Evolutionary conservation across 495 filamentous ascomycete genomes (phyloP).

Genomic region (Polyplosphaeria fusca): DNA sequence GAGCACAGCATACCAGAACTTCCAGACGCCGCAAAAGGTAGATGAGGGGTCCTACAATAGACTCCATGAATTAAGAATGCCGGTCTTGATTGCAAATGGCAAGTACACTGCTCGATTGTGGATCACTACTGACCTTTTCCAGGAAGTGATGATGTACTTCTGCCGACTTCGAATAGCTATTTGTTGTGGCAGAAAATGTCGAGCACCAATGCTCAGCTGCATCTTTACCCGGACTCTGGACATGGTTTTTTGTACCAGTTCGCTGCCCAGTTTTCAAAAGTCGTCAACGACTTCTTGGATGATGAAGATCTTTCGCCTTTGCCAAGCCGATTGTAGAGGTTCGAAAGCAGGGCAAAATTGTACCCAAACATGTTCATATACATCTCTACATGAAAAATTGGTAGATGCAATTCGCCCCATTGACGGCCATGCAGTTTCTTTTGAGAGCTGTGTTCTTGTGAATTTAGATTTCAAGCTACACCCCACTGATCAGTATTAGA

Average conservation of each 20-base stretch:
- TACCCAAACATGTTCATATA: no score
- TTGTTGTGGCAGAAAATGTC: conserved; percentile 35
- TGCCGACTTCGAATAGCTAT: conserved; percentile 39
- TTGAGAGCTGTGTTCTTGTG: no score
- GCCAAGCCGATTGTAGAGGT: no score
- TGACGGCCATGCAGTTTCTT: no score
- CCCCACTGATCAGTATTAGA: no score
- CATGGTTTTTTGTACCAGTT: conserved; percentile 39
- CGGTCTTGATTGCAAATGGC: conserved; percentile 41
- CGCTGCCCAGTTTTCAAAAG: conserved; percentile 7
- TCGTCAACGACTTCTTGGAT: conserved; percentile 22
- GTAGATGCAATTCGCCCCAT: no score
- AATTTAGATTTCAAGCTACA: no score
- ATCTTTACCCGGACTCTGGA: conserved; percentile 38
- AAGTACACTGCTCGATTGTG: background rate
- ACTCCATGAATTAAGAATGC: conserved; percentile 36
- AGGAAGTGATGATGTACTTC: conserved; percentile 32
- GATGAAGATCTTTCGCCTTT: no score
- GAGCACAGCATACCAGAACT: conserved; percentile 30
- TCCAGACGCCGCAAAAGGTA: conserved; percentile 24
- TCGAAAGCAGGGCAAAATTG: no score
- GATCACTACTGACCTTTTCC: background rate
- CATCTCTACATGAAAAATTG: no score
- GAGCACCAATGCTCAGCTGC: conserved; percentile 31
- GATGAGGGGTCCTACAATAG: conserved; percentile 29